Evolutionary conservation across 2,329 filamentous ascomycete species (phyloP).

Genomic region (Nemania sp.): DNA sequence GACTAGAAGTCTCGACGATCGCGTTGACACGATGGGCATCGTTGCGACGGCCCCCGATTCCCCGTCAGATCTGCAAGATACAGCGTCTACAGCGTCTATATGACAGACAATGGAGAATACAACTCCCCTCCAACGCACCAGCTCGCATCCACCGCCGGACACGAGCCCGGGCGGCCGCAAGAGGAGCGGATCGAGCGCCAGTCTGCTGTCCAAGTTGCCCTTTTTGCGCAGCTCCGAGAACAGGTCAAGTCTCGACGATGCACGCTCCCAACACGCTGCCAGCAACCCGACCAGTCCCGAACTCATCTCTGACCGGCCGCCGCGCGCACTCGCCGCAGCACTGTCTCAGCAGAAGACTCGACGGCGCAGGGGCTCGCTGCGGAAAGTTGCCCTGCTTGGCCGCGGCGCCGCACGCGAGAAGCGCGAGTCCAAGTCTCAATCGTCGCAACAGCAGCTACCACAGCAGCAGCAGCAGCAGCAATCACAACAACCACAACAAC

Average conservation of each 20-base stretch:
- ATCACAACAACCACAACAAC: conserved; percentile 36
- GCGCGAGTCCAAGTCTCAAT: conserved; percentile 53
- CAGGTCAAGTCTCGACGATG: conserved; percentile 36
- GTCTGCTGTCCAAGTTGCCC: conserved; percentile 69
- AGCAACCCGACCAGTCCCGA: neutral
- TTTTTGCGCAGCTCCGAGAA: conserved; percentile 59
- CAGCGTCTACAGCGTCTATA: conserved; percentile 15
- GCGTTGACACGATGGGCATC: conserved; percentile 30
- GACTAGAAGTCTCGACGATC: neutral
- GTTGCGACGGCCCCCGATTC: conserved; percentile 18
- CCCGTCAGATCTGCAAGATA: conserved; percentile 23
- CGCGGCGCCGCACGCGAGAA: conserved; percentile 67
- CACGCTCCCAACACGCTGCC: conserved; percentile 29
- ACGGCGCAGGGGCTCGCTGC: conserved; percentile 78
- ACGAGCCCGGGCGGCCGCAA: conserved; percentile 44
- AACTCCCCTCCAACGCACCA: conserved; percentile 36
- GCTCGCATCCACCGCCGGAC: conserved; percentile 33
- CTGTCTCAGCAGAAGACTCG: conserved; percentile 56
- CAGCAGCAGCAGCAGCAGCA: conserved; percentile 47
- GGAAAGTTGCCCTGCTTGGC: conserved; percentile 83
- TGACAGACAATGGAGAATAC: conserved; percentile 37
- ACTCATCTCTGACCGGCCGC: conserved; percentile 29
- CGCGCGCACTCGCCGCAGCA: conserved; percentile 39
- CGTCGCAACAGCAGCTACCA: conserved; percentile 47
- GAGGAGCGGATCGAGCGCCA: conserved; percentile 61